Evolutionary conservation across 192 early-diverging fungal genomes (phyloP), one percentile per base, ranked within the genome.

Genomic region (Backusella sp.): DNA sequence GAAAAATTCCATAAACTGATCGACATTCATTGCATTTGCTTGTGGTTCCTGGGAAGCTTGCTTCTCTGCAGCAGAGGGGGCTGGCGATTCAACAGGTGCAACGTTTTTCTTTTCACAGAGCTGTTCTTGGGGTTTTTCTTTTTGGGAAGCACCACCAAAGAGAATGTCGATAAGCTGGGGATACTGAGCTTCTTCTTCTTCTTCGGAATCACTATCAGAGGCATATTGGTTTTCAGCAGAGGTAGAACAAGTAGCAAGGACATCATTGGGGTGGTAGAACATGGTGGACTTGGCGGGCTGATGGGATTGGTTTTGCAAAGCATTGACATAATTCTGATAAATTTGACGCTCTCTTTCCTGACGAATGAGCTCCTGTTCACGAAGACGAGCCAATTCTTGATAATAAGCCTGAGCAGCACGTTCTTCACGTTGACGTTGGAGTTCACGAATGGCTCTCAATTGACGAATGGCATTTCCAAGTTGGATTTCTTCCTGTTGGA

Each of bases 371-470:
- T 69, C 35, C 21, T 37, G 34, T 37, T 69, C 21, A 21, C 19
- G 68, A 23, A 11, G 35, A 21, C 37, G 68, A n/a, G 34, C n/a
- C 68, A 37, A 37, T 69, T n/a, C 68, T 9, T 37, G 35, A 11
- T 69, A 69, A 21, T 69, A 69, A 23, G 68, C 68, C 21, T 36
- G 35, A 23, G 35, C 21, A 36, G 68, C 68, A 39, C 37, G 68
- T 69, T 69, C 68, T n/a, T 69, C 68, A 21, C 19, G 68, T 69
- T 37, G 9, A 69, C 35, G 68, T 9, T 37, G 68, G 7, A 69
- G 6, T 21, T 69, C 36, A 37, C n/a, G 35, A 14, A 69, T 23
- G 6, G 36, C 68, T 69, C 36, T 35, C 35, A 69, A 35, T 36
- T 69, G 34, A 5, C 12, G 68, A 3, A 69, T 69, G 21, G 21